Evolutionary conservation across 2,329 filamentous ascomycete genomes (phyloP), one percentile per base, ranked within the genome.

Genomic region (Calonectria pauciramosa): DNA sequence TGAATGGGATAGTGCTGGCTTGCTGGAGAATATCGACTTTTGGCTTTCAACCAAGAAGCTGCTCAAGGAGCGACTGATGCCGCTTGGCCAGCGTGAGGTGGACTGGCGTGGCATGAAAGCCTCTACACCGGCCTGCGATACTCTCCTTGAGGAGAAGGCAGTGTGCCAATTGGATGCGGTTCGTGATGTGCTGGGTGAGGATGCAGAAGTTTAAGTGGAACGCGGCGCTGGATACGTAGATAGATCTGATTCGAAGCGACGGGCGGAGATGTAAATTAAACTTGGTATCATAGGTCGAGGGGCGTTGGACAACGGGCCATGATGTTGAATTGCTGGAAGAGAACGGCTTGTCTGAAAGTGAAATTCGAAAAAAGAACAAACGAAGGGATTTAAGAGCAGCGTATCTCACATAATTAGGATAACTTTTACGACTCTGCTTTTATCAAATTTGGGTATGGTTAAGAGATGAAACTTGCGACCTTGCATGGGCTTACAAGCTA

Each of bases 1-100:
- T 9, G 89, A 91, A 68, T 98, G 95, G 93, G 95, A 98, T 82
- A 89, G 91, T 16, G 88, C 89, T 0, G 88, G 89, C 2, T 90
- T 97, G 60, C 90, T 94, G 77, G 96, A 98, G 82, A 95, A 97
- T 80, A 91, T 97, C 7, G 95, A 98, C 78, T 94, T 94, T 77
- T 95, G 95, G 89, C 86, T 98, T 44, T 90, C 91, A 34, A 93
- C 93, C 68, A 90, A 92, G 72, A 91, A 92, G 77, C 87, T 93
- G 70, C 86, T 98, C 71, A 90, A 93, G 68, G 93, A 95, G 77
- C 89, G 94, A 34, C 90, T 98, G 63, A 88, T 96, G 66, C 92
- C 96, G 0, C 89, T 94, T 26, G 94, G 91, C 34, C 90, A 93
- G 80, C 91, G 93, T 75, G 96, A 98, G 85, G 87, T 90, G 54